phyloP scores from a whole-genome alignment of 768 basidiomycete species.

The Pisolithus marmoratus region DNA sequence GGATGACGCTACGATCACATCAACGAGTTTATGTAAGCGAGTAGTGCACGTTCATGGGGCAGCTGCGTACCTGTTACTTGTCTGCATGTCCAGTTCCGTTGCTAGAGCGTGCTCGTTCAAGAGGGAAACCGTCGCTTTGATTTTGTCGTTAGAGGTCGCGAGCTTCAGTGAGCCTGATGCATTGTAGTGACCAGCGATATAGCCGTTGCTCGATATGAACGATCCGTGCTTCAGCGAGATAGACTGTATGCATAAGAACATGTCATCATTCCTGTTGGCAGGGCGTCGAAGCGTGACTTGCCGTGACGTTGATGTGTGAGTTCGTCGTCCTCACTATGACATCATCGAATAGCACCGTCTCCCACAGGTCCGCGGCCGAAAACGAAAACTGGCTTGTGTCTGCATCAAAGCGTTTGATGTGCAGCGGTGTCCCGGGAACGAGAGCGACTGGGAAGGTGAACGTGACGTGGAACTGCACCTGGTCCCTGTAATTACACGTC shows the following conservation, averaged over 20 bases:
- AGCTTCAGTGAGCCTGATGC: constrained; percentile 22
- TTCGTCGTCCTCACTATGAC: constrained; percentile 21
- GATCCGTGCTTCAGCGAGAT: constrained; percentile 17
- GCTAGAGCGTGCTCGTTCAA: constrained; percentile 1
- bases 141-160: constrained; percentile 30
- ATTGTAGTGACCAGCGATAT: constrained; percentile 35
- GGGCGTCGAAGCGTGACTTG: constrained; percentile 10
- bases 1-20: constrained; percentile 12
- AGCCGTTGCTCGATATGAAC: constrained; percentile 28
- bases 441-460: constrained; percentile 24
- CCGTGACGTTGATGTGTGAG: constrained; percentile 21
- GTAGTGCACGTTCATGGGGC: not conserved
- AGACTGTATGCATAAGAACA: constrained; percentile 20
- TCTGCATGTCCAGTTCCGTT: constrained; percentile 13
- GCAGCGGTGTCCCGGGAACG: constrained; percentile 7
- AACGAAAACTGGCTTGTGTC: constrained; percentile 26
- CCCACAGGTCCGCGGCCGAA: constrained; percentile 21
- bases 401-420: constrained; percentile 24
- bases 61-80: constrained; percentile 17
- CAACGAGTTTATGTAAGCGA: not conserved
- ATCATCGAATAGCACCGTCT: constrained; percentile 21
- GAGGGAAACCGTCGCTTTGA: constrained; percentile 24
- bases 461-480: constrained; percentile 22
- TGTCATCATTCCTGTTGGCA: not conserved
- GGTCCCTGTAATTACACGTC: constrained; percentile 7